These are phyloP conservation scores for Apostasia ramifera DNA, from an alignment of 106 monocot genomes.

Conservation along the genomic window DNA sequence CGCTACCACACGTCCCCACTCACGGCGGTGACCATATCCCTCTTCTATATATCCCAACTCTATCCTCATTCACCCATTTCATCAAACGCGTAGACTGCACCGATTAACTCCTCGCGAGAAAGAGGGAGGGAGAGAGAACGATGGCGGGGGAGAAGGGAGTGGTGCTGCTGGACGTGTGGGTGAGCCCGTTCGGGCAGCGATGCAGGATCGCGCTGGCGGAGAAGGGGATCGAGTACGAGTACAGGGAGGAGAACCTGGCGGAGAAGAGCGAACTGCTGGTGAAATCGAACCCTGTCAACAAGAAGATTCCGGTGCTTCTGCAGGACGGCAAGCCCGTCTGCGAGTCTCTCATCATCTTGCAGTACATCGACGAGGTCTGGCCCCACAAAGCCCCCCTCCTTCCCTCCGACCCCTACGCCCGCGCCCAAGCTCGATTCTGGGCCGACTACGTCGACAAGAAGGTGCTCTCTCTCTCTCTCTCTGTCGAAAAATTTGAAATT, in stretches of 20 bases:
- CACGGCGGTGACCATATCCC: no score
- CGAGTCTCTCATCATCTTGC: conserved; percentile 34
- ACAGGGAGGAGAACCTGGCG: conserved; percentile 25
- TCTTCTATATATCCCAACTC: no score
- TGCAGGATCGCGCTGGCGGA: conserved; percentile 30
- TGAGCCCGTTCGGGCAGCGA: conserved; percentile 36
- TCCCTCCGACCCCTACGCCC: conserved; percentile 16
- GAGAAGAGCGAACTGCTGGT: conserved; percentile 39
- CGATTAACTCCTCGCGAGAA: background rate
- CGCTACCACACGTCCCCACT: no score
- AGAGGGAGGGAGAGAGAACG: background rate
- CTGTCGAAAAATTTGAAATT: background rate
- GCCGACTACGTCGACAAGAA: conserved; percentile 26
- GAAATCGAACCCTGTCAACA: conserved; percentile 35
- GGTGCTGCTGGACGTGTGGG: conserved; percentile 24
- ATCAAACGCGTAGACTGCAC: no score
- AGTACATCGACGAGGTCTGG: conserved; percentile 48
- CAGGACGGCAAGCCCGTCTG: conserved; percentile 35
- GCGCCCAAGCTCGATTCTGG: conserved; percentile 21
- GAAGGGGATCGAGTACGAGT: conserved; percentile 43
- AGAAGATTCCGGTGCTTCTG: conserved; percentile 46
- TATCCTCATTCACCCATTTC: no score
- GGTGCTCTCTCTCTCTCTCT: background rate
- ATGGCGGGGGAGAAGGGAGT: conserved; percentile 18
- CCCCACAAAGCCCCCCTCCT: conserved; percentile 5